Conservation (phyloP, 164 flowering plant species). For the Aristolochia contorta region DNA sequence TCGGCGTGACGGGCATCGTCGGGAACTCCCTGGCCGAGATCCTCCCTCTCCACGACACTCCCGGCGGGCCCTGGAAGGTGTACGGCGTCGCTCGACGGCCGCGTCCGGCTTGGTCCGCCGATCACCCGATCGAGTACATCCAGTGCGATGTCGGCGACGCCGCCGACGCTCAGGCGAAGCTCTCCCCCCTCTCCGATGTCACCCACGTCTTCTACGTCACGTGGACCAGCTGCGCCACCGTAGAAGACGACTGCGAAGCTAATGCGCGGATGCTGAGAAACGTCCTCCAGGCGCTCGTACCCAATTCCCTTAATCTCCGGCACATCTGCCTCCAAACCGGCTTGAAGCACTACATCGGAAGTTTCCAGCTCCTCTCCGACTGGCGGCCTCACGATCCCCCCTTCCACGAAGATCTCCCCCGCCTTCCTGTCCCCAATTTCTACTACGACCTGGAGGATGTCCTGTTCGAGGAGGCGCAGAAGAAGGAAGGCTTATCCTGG, state of each 20-base stretch:
- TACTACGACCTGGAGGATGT: conserved; percentile 60
- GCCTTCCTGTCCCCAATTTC: conserved; percentile 46
- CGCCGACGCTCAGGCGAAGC: conserved; percentile 36
- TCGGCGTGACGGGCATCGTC: conserved; percentile 78
- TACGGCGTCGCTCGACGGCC: conserved; percentile 78
- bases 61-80: conserved; percentile 91
- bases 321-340: conserved; percentile 76
- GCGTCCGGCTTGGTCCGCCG: conserved; percentile 50
- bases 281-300: conserved; percentile 47
- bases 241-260: conserved; percentile 34
- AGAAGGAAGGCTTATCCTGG: conserved; percentile 52
- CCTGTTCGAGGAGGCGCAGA: conserved; percentile 37
- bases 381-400: conserved; percentile 46
- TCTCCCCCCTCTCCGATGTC: conserved; percentile 53
- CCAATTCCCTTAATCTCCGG: conserved; percentile 44
- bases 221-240: conserved; percentile 35
- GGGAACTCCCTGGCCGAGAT: conserved; percentile 81
- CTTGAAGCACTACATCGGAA: conserved; percentile 49
- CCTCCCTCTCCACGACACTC: conserved; percentile 73
- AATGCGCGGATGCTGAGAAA: conserved; percentile 57
- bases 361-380: conserved; percentile 33
- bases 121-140: conserved; percentile 53
- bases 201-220: conserved; percentile 72
- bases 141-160: conserved; percentile 59
- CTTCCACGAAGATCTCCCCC: conserved; percentile 55